Evolutionary conservation across 2,329 filamentous ascomycete species (phyloP).

Genomic region (Cladophialophora carrionii): DNA sequence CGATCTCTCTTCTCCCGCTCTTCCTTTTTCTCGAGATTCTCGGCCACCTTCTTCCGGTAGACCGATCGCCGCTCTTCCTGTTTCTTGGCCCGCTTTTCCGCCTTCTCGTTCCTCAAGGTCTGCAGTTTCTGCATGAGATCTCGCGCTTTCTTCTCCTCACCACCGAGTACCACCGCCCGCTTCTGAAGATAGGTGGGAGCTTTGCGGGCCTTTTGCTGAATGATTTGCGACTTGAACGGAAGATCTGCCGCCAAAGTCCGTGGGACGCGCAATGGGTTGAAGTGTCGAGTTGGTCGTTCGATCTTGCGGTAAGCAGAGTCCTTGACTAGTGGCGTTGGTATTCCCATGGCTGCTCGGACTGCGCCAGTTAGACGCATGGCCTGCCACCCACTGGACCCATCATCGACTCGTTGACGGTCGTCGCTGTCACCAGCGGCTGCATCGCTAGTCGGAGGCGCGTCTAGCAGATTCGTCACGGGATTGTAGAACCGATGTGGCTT

Average conservation of each 20-base stretch:
- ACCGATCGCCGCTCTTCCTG: slow-evolving; percentile 84
- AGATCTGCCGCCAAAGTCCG: slow-evolving; percentile 70
- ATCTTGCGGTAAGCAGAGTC: slow-evolving; percentile 81
- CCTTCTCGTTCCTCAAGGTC: slow-evolving; percentile 86
- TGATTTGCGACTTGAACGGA: slow-evolving; percentile 90
- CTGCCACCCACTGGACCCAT: slow-evolving; percentile 65
- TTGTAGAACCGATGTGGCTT: slow-evolving; percentile 97
- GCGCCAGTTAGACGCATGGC: slow-evolving; percentile 93
- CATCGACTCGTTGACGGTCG: slow-evolving; percentile 35
- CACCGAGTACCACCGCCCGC: slow-evolving; percentile 81
- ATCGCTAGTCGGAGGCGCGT: slow-evolving; percentile 48
- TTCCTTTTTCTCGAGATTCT: slow-evolving; percentile 80
- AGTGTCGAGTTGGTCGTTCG: slow-evolving; percentile 66
- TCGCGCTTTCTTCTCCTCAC: slow-evolving; percentile 86
- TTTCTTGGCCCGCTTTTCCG: slow-evolving; percentile 77
- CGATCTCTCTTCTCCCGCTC: slow-evolving; percentile 87
- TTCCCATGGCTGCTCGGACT: slow-evolving; percentile 74
- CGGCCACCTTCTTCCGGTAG: slow-evolving; percentile 81
- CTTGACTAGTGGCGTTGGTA: slow-evolving; percentile 76
- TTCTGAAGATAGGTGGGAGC: slow-evolving; percentile 91
- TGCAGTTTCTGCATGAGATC: slow-evolving; percentile 91
- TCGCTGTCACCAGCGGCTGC: slow-evolving; percentile 21
- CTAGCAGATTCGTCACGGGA: slow-evolving; percentile 87
- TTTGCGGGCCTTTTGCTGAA: slow-evolving; percentile 76
- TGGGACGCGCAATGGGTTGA: slow-evolving; percentile 66